These are phyloP conservation scores for Vitis rotundifolia DNA, from an alignment of 164 flowering plant genomes.

Conservation along the genomic window DNA sequence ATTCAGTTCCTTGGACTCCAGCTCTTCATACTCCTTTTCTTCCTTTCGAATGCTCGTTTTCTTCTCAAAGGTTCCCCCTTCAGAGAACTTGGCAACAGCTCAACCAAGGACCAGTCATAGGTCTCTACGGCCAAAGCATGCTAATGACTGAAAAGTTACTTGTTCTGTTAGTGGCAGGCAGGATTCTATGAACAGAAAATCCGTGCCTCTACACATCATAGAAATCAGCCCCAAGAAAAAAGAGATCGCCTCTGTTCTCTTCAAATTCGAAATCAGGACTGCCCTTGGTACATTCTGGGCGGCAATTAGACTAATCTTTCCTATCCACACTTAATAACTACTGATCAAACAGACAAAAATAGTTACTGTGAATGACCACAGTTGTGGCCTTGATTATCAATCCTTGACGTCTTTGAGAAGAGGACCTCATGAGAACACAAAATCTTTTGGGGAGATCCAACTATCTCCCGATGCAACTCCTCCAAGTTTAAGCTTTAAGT, in stretches of 20 bases:
- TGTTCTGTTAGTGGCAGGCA: conserved; percentile 35
- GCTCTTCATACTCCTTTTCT: too few relatives aligned
- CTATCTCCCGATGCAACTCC: too few relatives aligned
- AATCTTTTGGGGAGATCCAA: too few relatives aligned
- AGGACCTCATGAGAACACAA: too few relatives aligned
- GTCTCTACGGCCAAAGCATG: conserved; percentile 75
- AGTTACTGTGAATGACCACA: conserved; percentile 57
- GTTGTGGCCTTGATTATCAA: conserved; percentile 45
- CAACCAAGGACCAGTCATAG: conserved; percentile 74
- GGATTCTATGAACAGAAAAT: conserved; percentile 46
- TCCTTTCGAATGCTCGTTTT: too few relatives aligned
- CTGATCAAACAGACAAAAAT: conserved; percentile 57
- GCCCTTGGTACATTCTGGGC: conserved; percentile 10
- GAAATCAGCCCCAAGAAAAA: too few relatives aligned
- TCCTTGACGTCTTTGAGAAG: too few relatives aligned
- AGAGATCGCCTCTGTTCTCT: conserved; percentile 13
- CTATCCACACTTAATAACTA: conserved; percentile 39
- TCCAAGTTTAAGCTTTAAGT: too few relatives aligned
- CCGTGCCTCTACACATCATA: conserved; percentile 13
- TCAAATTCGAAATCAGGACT: conserved; percentile 7
- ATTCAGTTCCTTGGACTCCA: conserved; percentile 48
- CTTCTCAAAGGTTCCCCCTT: too few relatives aligned
- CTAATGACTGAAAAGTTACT: conserved; percentile 45
- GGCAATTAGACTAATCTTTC: conserved; percentile 17
- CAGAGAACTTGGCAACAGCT: too few relatives aligned